Conservation (phyloP, 257 asterid genomes). For the Solanum virginianum region DNA sequence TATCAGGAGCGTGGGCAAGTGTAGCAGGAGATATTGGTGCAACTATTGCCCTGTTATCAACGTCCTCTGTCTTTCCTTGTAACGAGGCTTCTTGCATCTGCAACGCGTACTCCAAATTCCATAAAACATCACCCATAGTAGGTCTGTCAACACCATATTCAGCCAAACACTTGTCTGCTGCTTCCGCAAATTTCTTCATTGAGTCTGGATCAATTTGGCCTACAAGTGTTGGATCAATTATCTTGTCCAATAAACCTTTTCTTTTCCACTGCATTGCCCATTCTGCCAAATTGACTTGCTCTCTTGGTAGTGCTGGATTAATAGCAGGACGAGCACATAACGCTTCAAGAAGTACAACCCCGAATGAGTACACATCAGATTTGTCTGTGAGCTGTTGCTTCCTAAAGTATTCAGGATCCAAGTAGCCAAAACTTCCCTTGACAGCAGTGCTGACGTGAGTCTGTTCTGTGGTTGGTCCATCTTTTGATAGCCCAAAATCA, state of each 20-base stretch:
- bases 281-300: constrained; percentile 17
- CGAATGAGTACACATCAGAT: constrained; percentile 13
- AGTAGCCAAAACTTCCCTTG: constrained; percentile 12
- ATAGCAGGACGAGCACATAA: constrained; percentile 15
- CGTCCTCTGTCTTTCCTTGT: constrained; percentile 5
- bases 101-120: constrained; percentile 16
- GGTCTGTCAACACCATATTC: constrained; percentile 15
- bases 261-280: constrained; percentile 21
- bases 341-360: constrained; percentile 8
- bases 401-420: constrained; percentile 16
- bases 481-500: constrained; percentile 14
- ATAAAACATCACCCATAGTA: constrained; percentile 13
- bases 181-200: constrained; percentile 2
- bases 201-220: constrained; percentile 8
- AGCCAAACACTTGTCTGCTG: constrained; percentile 11
- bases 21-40: neutral
- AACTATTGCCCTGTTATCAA: neutral
- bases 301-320: constrained; percentile 8
- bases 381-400: constrained; percentile 13
- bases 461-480: constrained; percentile 11
- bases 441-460: constrained; percentile 12
- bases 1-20: neutral
- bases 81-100: constrained; percentile 16
- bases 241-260: constrained; percentile 9
- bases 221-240: constrained; percentile 6